Evolutionary conservation across 805 yeast species (phyloP).

Genomic region (Starmerella scarabaei): DNA sequence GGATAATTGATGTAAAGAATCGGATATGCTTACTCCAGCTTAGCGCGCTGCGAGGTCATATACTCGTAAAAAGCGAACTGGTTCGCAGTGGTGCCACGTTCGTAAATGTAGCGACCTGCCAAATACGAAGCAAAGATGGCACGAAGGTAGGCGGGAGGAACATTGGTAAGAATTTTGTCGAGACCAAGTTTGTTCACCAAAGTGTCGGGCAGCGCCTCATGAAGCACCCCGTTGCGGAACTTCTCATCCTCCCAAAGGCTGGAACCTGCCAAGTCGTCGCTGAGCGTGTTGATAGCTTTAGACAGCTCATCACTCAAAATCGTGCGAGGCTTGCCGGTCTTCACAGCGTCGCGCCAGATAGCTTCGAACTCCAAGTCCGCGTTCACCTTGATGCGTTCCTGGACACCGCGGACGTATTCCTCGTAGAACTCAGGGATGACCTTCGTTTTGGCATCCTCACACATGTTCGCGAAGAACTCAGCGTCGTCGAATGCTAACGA

Average conservation of each 20-base stretch:
- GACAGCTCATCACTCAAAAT: constrained; percentile 70
- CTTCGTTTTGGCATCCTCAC: constrained; percentile 38
- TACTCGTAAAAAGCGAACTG: constrained; percentile 39
- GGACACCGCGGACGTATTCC: constrained; percentile 75
- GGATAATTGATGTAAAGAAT: too few species aligned
- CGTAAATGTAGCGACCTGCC: constrained; percentile 74
- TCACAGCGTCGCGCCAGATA: constrained; percentile 62
- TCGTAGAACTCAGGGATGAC: constrained; percentile 59
- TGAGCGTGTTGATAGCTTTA: constrained; percentile 66
- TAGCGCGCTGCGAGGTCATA: constrained; percentile 26
- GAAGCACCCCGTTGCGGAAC: constrained; percentile 65
- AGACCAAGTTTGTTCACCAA: constrained; percentile 51
- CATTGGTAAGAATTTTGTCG: constrained; percentile 53
- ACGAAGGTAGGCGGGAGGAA: constrained; percentile 75
- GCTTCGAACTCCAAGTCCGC: constrained; percentile 78
- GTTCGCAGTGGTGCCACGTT: constrained; percentile 66
- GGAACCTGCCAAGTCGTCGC: constrained; percentile 71
- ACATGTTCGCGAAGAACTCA: constrained; percentile 68
- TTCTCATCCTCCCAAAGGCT: constrained; percentile 70
- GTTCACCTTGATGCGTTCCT: constrained; percentile 56
- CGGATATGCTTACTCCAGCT: background rate
- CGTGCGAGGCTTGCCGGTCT: constrained; percentile 48
- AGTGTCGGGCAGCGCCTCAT: constrained; percentile 64
- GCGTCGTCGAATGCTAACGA: constrained; percentile 82
- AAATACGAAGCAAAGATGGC: constrained; percentile 80